Percentiles rank a stretch among this genome's conserved stretches.
Evolutionary conservation across 108 stramenopile species (phyloP).

Genomic region (Asterionellopsis glacialis): DNA sequence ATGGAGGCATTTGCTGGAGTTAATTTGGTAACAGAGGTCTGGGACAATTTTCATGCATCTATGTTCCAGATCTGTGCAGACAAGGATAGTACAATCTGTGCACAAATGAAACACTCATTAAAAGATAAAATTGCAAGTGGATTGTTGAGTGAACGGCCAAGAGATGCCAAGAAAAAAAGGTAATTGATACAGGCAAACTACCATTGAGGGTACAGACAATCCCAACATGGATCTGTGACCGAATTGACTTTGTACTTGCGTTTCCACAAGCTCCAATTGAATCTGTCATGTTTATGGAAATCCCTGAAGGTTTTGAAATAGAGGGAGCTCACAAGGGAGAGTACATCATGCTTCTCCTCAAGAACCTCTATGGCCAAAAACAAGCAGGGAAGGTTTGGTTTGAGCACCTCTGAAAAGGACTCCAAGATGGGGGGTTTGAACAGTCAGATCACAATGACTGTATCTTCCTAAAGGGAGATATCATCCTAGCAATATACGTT

Average conservation of each 20-base stretch:
- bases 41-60: too few species aligned
- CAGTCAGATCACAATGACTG: constrained; percentile 43
- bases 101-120: too few species aligned
- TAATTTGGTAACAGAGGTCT: too few species aligned
- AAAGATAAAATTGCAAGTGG: too few species aligned
- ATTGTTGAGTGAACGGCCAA: too few species aligned
- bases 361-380: constrained; percentile 39
- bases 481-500: constrained; percentile 37
- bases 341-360: constrained; percentile 29
- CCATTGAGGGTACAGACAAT: too few species aligned
- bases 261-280: constrained; percentile 41
- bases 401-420: constrained; percentile 21
- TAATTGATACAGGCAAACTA: too few species aligned
- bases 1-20: too few species aligned
- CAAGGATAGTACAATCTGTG: too few species aligned
- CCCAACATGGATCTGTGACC: too few species aligned
- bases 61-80: too few species aligned
- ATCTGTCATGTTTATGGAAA: constrained; percentile 32
- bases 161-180: too few species aligned
- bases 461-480: constrained; percentile 34
- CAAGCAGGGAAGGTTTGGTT: constrained; percentile 36
- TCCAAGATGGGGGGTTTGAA: constrained; percentile 15
- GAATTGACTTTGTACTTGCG: constrained; percentile 24
- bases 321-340: constrained; percentile 14
- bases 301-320: constrained; percentile 32